Conservation (phyloP, 1,284 basidiomycete genomes). For the Volvariella volvacea region DNA sequence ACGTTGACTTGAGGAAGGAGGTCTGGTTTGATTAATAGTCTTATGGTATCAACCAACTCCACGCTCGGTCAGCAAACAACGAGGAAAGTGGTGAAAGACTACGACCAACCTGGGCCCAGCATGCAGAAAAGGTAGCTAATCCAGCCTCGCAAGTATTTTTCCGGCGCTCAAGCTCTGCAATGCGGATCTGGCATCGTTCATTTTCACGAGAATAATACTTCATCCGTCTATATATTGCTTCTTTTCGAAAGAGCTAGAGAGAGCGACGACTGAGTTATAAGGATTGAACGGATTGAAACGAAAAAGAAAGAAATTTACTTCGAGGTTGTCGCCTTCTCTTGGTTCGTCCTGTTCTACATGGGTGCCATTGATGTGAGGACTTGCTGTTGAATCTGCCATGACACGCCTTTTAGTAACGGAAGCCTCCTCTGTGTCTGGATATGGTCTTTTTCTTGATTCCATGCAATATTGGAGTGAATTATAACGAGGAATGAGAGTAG, state of each 20-base stretch:
- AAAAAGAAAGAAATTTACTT: slow-evolving; percentile 40
- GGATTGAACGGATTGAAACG: slow-evolving; percentile 5
- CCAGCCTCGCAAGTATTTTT: slow-evolving; percentile 73
- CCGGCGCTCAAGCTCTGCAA: slow-evolving; percentile 69
- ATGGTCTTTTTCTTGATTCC: slow-evolving; percentile 61
- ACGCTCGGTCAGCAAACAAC: slow-evolving; percentile 5
- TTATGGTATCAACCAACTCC: slow-evolving; percentile 61
- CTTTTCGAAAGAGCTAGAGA: slow-evolving; percentile 72
- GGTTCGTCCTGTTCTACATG: slow-evolving; percentile 44
- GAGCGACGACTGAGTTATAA: slow-evolving; percentile 14
- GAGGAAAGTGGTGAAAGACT: slow-evolving; percentile 7
- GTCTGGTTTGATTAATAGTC: slow-evolving; percentile 52
- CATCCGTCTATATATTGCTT: slow-evolving; percentile 91
- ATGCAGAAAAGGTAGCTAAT: slow-evolving; percentile 78
- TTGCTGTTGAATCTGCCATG: slow-evolving; percentile 46
- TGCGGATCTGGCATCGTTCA: slow-evolving; percentile 60
- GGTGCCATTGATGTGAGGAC: slow-evolving; percentile 56
- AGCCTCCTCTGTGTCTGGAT: slow-evolving; percentile 47
- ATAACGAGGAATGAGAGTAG: slow-evolving; percentile 9
- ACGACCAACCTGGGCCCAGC: slow-evolving; percentile 75
- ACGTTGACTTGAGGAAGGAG: slow-evolving; percentile 38
- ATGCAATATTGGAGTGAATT: slow-evolving; percentile 22
- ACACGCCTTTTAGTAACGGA: slow-evolving; percentile 60
- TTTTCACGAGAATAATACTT: slow-evolving; percentile 82
- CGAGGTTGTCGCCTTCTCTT: slow-evolving; percentile 58